These are phyloP conservation scores for Lantana camara DNA, from an alignment of 257 asterid genomes.

Conservation along the genomic window DNA sequence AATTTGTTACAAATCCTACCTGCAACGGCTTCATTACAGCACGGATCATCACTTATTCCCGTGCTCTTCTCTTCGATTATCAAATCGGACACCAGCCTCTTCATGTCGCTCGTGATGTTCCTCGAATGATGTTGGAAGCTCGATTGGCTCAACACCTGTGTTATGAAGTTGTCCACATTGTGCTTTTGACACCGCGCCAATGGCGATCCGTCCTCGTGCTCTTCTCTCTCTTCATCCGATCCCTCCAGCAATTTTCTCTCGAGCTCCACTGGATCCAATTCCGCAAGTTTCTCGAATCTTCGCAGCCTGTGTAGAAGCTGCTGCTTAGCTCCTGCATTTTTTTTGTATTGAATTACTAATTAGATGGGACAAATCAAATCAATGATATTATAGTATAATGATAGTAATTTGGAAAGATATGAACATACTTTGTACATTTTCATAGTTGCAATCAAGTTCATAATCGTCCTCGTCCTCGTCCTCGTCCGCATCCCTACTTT, in stretches of 20 bases:
- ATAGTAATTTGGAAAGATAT: neutral
- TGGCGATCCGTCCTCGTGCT: slow-evolving; percentile 23
- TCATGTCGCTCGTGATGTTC: slow-evolving; percentile 47
- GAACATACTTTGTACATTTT: slow-evolving; percentile 76
- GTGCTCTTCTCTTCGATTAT: slow-evolving; percentile 52
- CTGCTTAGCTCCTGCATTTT: slow-evolving; percentile 67
- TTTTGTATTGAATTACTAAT: neutral
- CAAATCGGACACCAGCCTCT: slow-evolving; percentile 60
- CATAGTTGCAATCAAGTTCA: slow-evolving; percentile 62
- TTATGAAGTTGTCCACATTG: slow-evolving; percentile 33
- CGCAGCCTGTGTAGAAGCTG: slow-evolving; percentile 72
- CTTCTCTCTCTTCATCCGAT: slow-evolving; percentile 44
- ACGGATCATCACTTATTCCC: slow-evolving; percentile 16
- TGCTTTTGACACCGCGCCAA: slow-evolving; percentile 26
- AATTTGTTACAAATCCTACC: slow-evolving; percentile 49
- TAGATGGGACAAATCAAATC: neutral
- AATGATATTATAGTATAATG: neutral
- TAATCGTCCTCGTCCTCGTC: slow-evolving; percentile 49
- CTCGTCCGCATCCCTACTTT: slow-evolving; percentile 35
- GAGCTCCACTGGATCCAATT: slow-evolving; percentile 78
- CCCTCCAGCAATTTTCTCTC: slow-evolving; percentile 66
- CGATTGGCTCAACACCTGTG: slow-evolving; percentile 35
- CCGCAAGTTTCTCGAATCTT: slow-evolving; percentile 77
- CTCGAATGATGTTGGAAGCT: slow-evolving; percentile 14
- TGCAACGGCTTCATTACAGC: slow-evolving; percentile 35